Evolutionary conservation across 2,329 filamentous ascomycete genomes (phyloP).

Genomic region (Diaporthe destruens): DNA sequence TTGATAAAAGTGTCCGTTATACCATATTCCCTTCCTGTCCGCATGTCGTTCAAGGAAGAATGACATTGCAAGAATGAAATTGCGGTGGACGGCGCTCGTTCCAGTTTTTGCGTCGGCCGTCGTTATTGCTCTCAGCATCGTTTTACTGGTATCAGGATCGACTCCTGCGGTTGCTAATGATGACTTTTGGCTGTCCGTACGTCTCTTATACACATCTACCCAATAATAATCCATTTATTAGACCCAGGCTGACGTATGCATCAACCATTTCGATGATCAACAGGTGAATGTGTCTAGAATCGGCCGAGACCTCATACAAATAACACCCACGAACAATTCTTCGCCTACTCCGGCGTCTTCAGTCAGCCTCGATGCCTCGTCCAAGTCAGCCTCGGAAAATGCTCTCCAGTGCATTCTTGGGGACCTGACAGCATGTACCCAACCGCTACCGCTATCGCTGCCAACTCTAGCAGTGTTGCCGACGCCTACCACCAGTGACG

Average conservation of each 20-base stretch:
- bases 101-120: not conserved
- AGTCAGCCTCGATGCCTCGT: no score
- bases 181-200: slow-evolving; percentile 11
- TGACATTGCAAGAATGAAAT: not conserved
- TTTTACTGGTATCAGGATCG: not conserved
- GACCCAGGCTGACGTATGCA: no score
- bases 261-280: not conserved
- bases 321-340: not conserved
- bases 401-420: not conserved
- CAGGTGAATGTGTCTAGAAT: slow-evolving; percentile 14
- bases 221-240: not conserved
- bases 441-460: not conserved
- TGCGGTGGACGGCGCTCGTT: not conserved
- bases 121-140: slow-evolving; percentile 7
- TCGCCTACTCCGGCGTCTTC: not conserved
- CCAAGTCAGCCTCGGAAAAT: not conserved
- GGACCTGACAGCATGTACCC: not conserved
- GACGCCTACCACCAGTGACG: not conserved
- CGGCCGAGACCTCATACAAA: slow-evolving; percentile 1
- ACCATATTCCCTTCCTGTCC: no score
- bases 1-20: no score
- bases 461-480: not conserved
- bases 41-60: not conserved
- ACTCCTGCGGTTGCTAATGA: not conserved
- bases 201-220: accelerated